Percentiles rank a stretch among this genome's conserved stretches.
Evolutionary conservation across 2,329 filamentous ascomycete genomes (phyloP).

Genomic region (Karstenula rhodostoma): DNA sequence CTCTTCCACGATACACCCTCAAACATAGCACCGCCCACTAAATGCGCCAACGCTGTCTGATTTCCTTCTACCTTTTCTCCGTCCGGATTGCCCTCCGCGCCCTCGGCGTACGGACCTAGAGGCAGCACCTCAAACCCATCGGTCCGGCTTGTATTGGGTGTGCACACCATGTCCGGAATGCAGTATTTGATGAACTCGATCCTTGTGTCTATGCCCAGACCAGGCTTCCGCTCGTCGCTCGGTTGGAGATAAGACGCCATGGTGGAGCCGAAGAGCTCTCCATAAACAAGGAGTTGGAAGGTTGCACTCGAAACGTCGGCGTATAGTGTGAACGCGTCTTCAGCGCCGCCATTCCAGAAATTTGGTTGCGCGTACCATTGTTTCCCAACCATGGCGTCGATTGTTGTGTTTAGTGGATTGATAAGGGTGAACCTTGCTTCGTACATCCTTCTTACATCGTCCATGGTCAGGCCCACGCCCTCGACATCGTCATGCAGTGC

Average conservation of each 20-base stretch:
- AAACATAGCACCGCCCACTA: constrained; percentile 5
- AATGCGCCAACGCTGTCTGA: constrained; percentile 6
- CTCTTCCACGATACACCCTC: constrained; percentile 3
- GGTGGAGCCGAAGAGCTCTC: constrained; percentile 1
- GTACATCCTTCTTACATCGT: background rate
- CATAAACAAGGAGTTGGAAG: constrained; percentile 2
- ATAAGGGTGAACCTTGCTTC: background rate
- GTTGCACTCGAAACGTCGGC: constrained; percentile 1
- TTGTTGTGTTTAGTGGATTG: constrained; percentile 1
- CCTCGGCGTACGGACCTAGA: constrained; percentile 3
- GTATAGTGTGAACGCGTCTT: constrained; percentile 7
- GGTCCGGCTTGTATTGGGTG: background rate
- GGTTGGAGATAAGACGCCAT: background rate
- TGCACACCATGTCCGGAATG: constrained; percentile 1
- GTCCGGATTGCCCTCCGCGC: background rate
- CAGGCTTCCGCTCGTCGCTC: background rate
- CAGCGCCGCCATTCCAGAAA: constrained; percentile 5
- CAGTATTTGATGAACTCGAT: constrained; percentile 13
- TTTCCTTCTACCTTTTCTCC: background rate
- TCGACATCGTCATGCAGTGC: constrained; percentile 3
- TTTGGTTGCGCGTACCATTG: constrained; percentile 3
- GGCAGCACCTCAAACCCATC: background rate
- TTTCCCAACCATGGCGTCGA: constrained; percentile 11
- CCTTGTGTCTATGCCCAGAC: background rate
- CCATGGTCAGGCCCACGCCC: constrained; percentile 7